Conservation (phyloP, 768 basidiomycete genomes). For the Leccinum fibrillosum region DNA sequence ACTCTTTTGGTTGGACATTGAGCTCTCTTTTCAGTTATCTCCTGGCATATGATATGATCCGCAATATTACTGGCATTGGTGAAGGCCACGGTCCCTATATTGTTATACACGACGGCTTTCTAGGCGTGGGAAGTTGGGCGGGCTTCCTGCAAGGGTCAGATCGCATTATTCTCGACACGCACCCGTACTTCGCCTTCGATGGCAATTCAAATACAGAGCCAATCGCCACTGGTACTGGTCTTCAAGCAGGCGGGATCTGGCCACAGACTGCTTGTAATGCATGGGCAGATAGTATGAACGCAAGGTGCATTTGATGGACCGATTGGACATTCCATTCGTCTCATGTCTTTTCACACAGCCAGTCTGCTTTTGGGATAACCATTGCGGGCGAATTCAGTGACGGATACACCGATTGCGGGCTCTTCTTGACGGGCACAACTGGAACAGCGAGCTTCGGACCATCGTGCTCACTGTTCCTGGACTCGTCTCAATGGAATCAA, state of each 20-base stretch:
- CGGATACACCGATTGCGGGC: slow-evolving; percentile 64
- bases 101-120: slow-evolving; percentile 64
- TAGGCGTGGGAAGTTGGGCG: slow-evolving; percentile 41
- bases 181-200: slow-evolving; percentile 66
- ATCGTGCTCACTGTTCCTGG: slow-evolving; percentile 41
- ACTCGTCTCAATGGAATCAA: slow-evolving; percentile 52
- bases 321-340: neutral
- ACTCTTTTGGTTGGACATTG: neutral
- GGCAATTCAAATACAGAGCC: slow-evolving; percentile 33
- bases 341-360: slow-evolving; percentile 29
- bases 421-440: slow-evolving; percentile 39
- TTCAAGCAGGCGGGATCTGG: slow-evolving; percentile 44
- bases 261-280: slow-evolving; percentile 48
- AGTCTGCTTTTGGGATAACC: slow-evolving; percentile 61
- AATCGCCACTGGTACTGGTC: slow-evolving; percentile 31
- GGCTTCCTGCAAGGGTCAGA: slow-evolving; percentile 57
- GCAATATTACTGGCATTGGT: slow-evolving; percentile 70
- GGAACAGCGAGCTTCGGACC: slow-evolving; percentile 25
- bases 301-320: slow-evolving; percentile 25
- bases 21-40: slow-evolving; percentile 44
- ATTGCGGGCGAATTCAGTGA: slow-evolving; percentile 76
- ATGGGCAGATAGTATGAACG: slow-evolving; percentile 60
- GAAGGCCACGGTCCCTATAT: slow-evolving; percentile 57
- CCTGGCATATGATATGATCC: slow-evolving; percentile 58
- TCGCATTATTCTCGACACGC: slow-evolving; percentile 59